Evolutionary conservation across 2,329 filamentous ascomycete species (phyloP).

Genomic region (Alternaria metachromatica): DNA sequence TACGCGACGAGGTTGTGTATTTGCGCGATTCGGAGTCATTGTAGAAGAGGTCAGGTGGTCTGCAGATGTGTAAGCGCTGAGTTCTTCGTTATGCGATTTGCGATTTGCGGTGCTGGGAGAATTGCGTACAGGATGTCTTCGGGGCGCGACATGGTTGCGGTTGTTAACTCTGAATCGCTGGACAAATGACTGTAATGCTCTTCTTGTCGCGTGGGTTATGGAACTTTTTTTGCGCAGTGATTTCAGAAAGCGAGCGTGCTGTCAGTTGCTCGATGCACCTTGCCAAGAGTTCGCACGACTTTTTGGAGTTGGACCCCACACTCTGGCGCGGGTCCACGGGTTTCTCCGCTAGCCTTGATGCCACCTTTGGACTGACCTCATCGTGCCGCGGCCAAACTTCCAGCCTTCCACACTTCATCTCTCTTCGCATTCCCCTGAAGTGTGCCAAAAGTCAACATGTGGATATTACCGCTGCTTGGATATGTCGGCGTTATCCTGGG

Average conservation of each 20-base stretch:
- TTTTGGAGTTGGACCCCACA: slow-evolving; percentile 35
- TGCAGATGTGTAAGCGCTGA: slow-evolving; percentile 45
- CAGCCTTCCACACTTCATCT: slow-evolving; percentile 10
- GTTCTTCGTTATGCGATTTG: neutral
- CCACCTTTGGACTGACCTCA: slow-evolving; percentile 38
- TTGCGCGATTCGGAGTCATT: slow-evolving; percentile 94
- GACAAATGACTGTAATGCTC: neutral
- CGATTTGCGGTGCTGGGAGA: slow-evolving; percentile 10
- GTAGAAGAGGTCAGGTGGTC: slow-evolving; percentile 96
- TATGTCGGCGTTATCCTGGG: slow-evolving; percentile 86
- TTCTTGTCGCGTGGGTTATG: neutral
- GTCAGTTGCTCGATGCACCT: neutral
- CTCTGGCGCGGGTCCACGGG: slow-evolving; percentile 15
- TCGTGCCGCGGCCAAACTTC: slow-evolving; percentile 16
- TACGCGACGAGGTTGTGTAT: slow-evolving; percentile 95
- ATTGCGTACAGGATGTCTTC: slow-evolving; percentile 84
- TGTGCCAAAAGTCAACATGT: slow-evolving; percentile 66
- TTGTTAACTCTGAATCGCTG: neutral
- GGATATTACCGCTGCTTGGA: slow-evolving; percentile 91
- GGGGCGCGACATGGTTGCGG: slow-evolving; percentile 84
- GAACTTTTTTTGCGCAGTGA: neutral
- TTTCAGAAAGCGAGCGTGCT: neutral
- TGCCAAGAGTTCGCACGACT: slow-evolving; percentile 30
- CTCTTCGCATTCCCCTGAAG: slow-evolving; percentile 1
- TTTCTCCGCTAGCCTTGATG: slow-evolving; percentile 27